Evolutionary conservation across 129 eudicot genomes (phyloP), one percentile per base, ranked within the genome.

Genomic region (Chrysanthemum seticuspe): DNA sequence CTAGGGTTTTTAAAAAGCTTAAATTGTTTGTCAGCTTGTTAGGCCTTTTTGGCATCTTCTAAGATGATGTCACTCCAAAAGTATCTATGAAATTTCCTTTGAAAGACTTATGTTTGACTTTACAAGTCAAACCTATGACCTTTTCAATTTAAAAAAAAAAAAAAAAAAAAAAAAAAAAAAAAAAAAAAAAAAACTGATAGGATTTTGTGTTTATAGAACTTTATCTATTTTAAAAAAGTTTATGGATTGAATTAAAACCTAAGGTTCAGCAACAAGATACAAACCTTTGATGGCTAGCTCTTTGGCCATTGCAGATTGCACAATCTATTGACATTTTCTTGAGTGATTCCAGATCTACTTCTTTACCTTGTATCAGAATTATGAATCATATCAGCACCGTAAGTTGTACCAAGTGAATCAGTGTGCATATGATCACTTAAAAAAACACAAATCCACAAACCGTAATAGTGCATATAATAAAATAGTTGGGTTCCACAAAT

Each of bases 231-330:
- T n/a, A n/a, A n/a, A n/a, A n/a, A n/a, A n/a, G n/a, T n/a, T n/a
- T n/a, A n/a, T n/a, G n/a, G n/a, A n/a, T n/a, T n/a, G n/a, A n/a
- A n/a, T n/a, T n/a, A n/a, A n/a, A n/a, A n/a, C n/a, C n/a, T n/a
- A n/a, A n/a, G n/a, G n/a, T n/a, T n/a, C n/a, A n/a, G n/a, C n/a
- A n/a, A n/a, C n/a, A n/a, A n/a, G n/a, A n/a, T n/a, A n/a, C n/a
- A n/a, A n/a, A n/a, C n/a, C n/a, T n/a, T 72, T 82, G 18, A 92
- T 79, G 47, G 98, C 96, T 23, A 83, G 78, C 63, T 84, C 86
- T 79, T 89, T 89, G 58, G 90, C 84, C 27, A 45, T 76, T 56
- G n/a, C n/a, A n/a, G n/a, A n/a, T n/a, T n/a, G 83, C 86, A 87
- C 89, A 92, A 34, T 87, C 87, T 40, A 71, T 51, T 36, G 96